A percentile compares a stretch with the other conserved stretches of the same genome.
Conservation (phyloP, 2,329 filamentous ascomycete genomes). For the Periconia digitata region DNA sequence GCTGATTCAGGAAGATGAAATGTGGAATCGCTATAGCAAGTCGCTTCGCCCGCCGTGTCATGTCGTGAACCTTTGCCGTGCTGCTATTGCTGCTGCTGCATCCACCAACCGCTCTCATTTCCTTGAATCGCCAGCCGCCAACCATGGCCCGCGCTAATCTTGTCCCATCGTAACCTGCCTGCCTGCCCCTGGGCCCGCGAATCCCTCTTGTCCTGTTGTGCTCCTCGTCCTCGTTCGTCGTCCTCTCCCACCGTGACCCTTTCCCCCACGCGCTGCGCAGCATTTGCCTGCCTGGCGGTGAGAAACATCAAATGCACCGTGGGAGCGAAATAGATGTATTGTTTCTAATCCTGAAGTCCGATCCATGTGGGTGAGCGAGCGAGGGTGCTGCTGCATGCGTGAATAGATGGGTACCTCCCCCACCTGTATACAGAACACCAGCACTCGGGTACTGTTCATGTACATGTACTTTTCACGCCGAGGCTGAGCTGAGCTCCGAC, state of each 20-base stretch:
- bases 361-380: background rate
- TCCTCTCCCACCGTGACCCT: too few relatives aligned
- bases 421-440: too few relatives aligned
- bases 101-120: constrained; percentile 36
- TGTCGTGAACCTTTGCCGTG: constrained; percentile 29
- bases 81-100: too few relatives aligned
- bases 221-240: too few relatives aligned
- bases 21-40: too few relatives aligned
- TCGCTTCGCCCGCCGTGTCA: background rate
- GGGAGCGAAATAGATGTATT: background rate
- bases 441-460: too few relatives aligned
- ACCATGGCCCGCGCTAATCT: background rate
- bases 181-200: background rate
- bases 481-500: constrained; percentile 14
- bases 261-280: background rate
- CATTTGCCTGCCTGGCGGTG: background rate
- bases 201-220: too few relatives aligned
- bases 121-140: constrained; percentile 34
- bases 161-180: background rate
- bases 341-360: constrained; percentile 6
- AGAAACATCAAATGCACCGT: background rate
- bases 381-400: too few relatives aligned
- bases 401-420: too few relatives aligned
- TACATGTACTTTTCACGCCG: background rate
- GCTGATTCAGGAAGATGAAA: too few relatives aligned